These are phyloP conservation scores for Trichoderma oligosporum DNA, from an alignment of 2,329 filamentous ascomycete species.

Conservation along the genomic window DNA sequence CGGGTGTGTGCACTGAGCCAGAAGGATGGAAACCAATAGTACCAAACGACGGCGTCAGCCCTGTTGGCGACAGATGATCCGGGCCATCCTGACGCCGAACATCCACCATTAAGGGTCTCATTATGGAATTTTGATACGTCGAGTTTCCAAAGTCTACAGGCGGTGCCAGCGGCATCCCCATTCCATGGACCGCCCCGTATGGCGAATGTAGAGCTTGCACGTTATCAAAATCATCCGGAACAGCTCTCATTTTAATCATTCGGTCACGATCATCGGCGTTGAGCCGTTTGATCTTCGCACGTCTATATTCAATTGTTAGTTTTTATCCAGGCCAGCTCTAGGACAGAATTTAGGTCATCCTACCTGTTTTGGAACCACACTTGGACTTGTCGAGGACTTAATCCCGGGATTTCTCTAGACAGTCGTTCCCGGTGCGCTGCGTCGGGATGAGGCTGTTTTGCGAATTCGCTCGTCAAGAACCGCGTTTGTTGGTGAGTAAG, in stretches of 20 bases:
- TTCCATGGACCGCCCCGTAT: slow-evolving; percentile 57
- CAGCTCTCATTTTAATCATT: slow-evolving; percentile 68
- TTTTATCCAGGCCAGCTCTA: neutral
- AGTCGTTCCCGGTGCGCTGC: slow-evolving; percentile 84
- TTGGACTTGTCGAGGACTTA: slow-evolving; percentile 90
- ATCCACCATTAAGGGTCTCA: slow-evolving; percentile 66
- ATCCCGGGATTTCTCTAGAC: slow-evolving; percentile 82
- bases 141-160: slow-evolving; percentile 47
- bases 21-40: slow-evolving; percentile 61
- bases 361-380: slow-evolving; percentile 99
- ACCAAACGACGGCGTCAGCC: slow-evolving; percentile 64
- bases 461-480: slow-evolving; percentile 95
- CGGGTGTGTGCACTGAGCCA: slow-evolving; percentile 47
- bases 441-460: slow-evolving; percentile 90
- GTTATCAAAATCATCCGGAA: slow-evolving; percentile 68
- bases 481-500: slow-evolving; percentile 96
- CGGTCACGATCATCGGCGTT: slow-evolving; percentile 67
- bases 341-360: slow-evolving; percentile 26
- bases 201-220: slow-evolving; percentile 65
- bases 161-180: slow-evolving; percentile 47
- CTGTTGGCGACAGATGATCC: slow-evolving; percentile 64
- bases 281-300: slow-evolving; percentile 68
- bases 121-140: slow-evolving; percentile 56
- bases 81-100: slow-evolving; percentile 60
- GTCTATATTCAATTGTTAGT: slow-evolving; percentile 39